Base-by-base conservation (phyloP, 2,329 filamentous ascomycete genomes). In the Endothia cerciana region DNA sequence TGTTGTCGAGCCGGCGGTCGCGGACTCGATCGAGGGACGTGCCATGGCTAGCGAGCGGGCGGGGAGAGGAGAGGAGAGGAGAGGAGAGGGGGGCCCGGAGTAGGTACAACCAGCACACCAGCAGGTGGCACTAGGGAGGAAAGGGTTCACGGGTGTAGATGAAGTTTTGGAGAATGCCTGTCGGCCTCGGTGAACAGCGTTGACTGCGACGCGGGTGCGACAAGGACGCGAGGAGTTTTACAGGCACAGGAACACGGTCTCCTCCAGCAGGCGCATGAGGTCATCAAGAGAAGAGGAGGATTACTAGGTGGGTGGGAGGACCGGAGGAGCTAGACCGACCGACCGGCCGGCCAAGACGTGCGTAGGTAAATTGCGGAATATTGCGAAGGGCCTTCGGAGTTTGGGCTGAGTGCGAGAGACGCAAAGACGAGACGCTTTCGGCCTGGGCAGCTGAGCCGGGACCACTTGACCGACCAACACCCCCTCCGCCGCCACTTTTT, bases 1-100 rank as follows among this genome's bases (percentile, higher is more conserved):
- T 8, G 57, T 47, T 22, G 66, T 57, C 36, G 60, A 55, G 22
- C 49, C 45, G 59, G 58, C 51, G 55, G 63, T 65, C 25, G 56
- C 55, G 33, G 57, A 36, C 51, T 67, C 59, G 56, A 47, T 56
- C 25, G 63, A 56, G 25, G 45, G 60, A 41, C 49, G 47, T 36
- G 33, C n/a, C 51, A 53, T 57, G 33, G 38, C 25, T n/a, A 49
- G 19, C 45, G 60, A 3, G 45, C 10, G 49, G 22, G 38, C n/a
- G 22, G 15, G 15, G n/a, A 33, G 7, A 28, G 51, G 25, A 13
- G 36, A 17, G 15, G 11, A 38, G 59, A 5, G 30, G 30, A 45
- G 19, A 8, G 7, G 5, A 17, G 7, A 38, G 15, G 43, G 15
- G 28, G 41, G n/a, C 38, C n/a, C 4, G 11, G 30, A 33, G 30